Evolutionary conservation across 768 basidiomycete genomes (phyloP).

Genomic region (Pleurotus pulmonarius): DNA sequence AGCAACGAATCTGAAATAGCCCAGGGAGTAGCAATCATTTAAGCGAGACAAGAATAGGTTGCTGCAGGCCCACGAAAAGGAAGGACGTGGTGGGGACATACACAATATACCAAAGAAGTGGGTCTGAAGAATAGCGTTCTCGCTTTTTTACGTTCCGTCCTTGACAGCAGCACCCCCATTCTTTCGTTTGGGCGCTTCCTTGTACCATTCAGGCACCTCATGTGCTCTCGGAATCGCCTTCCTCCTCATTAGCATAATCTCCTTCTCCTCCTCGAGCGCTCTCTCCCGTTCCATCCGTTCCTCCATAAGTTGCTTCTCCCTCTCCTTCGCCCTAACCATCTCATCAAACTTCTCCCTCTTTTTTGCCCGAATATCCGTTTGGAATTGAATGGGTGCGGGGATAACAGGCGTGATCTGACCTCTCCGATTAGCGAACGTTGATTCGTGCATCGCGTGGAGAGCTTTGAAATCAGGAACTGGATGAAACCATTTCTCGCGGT

Average conservation of each 20-base stretch:
- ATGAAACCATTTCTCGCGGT: constrained; percentile 11
- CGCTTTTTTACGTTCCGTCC: constrained; percentile 6
- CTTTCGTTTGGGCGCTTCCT: constrained; percentile 58
- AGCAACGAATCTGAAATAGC: too few relatives aligned
- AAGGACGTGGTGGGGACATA: too few relatives aligned
- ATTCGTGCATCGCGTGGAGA: constrained; percentile 48
- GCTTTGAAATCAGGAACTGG: constrained; percentile 52
- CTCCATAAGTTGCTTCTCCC: constrained; percentile 40
- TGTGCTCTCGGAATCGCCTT: constrained; percentile 65
- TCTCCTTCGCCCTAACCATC: constrained; percentile 51
- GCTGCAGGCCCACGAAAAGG: too few relatives aligned
- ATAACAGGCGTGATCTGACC: constrained; percentile 41
- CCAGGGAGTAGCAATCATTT: too few relatives aligned
- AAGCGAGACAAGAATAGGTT: background rate
- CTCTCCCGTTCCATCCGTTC: constrained; percentile 44
- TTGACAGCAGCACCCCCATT: constrained; percentile 13
- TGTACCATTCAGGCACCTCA: constrained; percentile 77
- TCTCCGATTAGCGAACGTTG: constrained; percentile 37
- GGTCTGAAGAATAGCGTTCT: too few relatives aligned
- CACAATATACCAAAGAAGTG: too few relatives aligned
- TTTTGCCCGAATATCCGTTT: constrained; percentile 51
- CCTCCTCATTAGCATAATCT: constrained; percentile 58
- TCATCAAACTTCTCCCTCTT: constrained; percentile 67
- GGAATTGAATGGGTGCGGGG: background rate
- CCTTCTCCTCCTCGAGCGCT: constrained; percentile 56